These are phyloP conservation scores for Ceratocystis cubensis DNA, from an alignment of 2,329 filamentous ascomycete species.

Conservation along the genomic window DNA sequence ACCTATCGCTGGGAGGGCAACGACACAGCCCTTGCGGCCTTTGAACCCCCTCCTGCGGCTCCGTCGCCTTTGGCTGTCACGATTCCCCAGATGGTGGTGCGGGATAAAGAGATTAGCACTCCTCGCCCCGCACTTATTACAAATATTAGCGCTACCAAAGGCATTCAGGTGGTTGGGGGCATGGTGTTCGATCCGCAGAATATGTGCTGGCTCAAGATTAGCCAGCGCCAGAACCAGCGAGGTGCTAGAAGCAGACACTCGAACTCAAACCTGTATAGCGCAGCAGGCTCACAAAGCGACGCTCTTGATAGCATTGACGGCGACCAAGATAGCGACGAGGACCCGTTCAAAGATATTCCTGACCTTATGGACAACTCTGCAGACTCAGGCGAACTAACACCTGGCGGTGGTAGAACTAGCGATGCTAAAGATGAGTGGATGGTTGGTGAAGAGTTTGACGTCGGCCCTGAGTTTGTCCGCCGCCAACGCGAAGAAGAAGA, in stretches of 20 bases:
- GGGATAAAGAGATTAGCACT: constrained; percentile 45
- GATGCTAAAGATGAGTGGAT: constrained; percentile 65
- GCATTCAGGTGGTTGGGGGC: constrained; percentile 85
- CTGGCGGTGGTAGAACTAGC: constrained; percentile 33
- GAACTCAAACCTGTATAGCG: constrained; percentile 17
- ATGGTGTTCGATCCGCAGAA: constrained; percentile 97
- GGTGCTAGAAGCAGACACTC: constrained; percentile 16
- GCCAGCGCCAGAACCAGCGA: constrained; percentile 31
- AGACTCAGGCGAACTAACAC: constrained; percentile 36
- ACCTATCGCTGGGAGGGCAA: constrained; percentile 93
- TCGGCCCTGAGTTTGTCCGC: constrained; percentile 84
- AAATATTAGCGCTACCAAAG: constrained; percentile 71
- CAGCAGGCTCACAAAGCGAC: constrained; percentile 31
- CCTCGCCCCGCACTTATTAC: constrained; percentile 73
- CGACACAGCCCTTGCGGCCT: constrained; percentile 68
- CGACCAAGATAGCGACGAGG: constrained; percentile 74
- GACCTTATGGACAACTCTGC: constrained; percentile 63
- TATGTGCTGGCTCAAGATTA: constrained; percentile 93
- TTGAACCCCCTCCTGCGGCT: constrained; percentile 52
- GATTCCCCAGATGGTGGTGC: constrained; percentile 32
- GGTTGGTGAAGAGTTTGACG: constrained; percentile 92
- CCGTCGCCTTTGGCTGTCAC: constrained; percentile 37
- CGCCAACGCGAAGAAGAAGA: constrained; percentile 86
- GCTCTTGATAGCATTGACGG: constrained; percentile 47
- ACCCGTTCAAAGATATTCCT: constrained; percentile 89